Evolutionary conservation across 495 filamentous ascomycete genomes (phyloP).

Genomic region (Podospora didyma): DNA sequence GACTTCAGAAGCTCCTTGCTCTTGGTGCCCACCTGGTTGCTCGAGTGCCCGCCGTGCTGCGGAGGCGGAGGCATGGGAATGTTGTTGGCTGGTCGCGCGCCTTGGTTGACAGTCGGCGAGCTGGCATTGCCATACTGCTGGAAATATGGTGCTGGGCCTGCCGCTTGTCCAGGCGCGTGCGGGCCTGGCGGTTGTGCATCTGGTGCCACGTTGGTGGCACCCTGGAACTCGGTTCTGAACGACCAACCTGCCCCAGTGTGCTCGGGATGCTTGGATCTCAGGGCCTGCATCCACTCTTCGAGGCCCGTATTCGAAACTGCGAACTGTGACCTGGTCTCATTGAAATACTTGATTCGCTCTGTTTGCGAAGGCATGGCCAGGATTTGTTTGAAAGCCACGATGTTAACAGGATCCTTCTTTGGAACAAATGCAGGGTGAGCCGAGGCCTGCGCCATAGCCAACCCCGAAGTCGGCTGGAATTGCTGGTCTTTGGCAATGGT

Average conservation of each 20-base stretch:
- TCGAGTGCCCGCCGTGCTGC: slow-evolving; percentile 27
- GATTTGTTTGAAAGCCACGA: slow-evolving; percentile 67
- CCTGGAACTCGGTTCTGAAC: slow-evolving; percentile 11
- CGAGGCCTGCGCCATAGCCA: too few species aligned
- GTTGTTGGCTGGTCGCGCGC: slow-evolving; percentile 19
- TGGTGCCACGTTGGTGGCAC: slow-evolving; percentile 30
- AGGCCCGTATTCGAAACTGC: slow-evolving; percentile 69
- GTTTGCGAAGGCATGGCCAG: slow-evolving; percentile 53
- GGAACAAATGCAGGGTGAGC: background rate
- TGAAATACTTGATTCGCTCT: slow-evolving; percentile 66
- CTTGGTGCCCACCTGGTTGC: slow-evolving; percentile 59
- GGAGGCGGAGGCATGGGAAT: slow-evolving; percentile 24
- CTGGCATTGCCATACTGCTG: slow-evolving; percentile 41
- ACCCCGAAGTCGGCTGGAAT: background rate
- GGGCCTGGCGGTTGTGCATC: slow-evolving; percentile 13
- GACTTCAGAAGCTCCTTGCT: slow-evolving; percentile 82
- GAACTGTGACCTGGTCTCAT: slow-evolving; percentile 66
- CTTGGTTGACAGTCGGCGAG: slow-evolving; percentile 7
- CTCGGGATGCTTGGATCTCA: slow-evolving; percentile 32
- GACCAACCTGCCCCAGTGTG: slow-evolving; percentile 27
- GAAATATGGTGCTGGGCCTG: slow-evolving; percentile 45
- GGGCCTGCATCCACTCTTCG: slow-evolving; percentile 62
- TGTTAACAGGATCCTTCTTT: slow-evolving; percentile 29
- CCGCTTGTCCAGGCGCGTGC: slow-evolving; percentile 7
- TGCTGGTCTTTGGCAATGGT: slow-evolving; percentile 15